phyloP scores from a whole-genome alignment of 306 rosid species.

The Castanopsis chinensis region DNA sequence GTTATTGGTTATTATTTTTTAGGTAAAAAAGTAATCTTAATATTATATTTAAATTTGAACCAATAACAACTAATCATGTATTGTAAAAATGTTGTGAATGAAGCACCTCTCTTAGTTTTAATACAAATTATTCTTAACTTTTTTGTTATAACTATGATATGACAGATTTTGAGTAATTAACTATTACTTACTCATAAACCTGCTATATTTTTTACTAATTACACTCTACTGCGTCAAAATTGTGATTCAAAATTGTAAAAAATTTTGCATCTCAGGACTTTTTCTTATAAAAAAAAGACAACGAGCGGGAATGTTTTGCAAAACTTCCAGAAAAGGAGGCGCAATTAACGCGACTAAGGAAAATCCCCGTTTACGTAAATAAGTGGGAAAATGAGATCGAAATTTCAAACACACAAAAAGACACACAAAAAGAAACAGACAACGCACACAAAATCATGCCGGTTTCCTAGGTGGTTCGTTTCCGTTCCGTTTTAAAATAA shows the following conservation, averaged over 20 bases:
- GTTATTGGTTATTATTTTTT: too few relatives aligned
- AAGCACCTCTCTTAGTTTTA: too few relatives aligned
- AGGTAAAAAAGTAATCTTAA: too few relatives aligned
- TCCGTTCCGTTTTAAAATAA: slow-evolving; percentile 28
- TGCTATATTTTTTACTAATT: rapidly evolving
- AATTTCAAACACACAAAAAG: background rate
- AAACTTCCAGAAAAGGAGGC: slow-evolving; percentile 29
- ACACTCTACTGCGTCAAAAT: rapidly evolving
- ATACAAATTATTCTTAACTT: too few relatives aligned
- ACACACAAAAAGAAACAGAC: background rate
- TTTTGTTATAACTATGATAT: rapidly evolving
- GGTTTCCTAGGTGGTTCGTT: slow-evolving; percentile 31
- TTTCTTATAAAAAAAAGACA: background rate
- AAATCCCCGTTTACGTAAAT: slow-evolving; percentile 32
- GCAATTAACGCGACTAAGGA: slow-evolving; percentile 49
- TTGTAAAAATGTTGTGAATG: too few relatives aligned
- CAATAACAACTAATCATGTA: too few relatives aligned
- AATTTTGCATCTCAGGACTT: rapidly evolving
- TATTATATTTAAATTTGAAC: too few relatives aligned
- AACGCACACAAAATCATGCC: slow-evolving; percentile 4
- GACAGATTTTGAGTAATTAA: rapidly evolving
- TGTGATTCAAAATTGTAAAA: rapidly evolving
- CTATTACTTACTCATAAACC: too few relatives aligned
- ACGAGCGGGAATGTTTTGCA: slow-evolving; percentile 11
- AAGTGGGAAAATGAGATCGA: background rate